Base-by-base conservation (phyloP, 2,329 filamentous ascomycete genomes). In the Pyricularia pennisetigena region DNA sequence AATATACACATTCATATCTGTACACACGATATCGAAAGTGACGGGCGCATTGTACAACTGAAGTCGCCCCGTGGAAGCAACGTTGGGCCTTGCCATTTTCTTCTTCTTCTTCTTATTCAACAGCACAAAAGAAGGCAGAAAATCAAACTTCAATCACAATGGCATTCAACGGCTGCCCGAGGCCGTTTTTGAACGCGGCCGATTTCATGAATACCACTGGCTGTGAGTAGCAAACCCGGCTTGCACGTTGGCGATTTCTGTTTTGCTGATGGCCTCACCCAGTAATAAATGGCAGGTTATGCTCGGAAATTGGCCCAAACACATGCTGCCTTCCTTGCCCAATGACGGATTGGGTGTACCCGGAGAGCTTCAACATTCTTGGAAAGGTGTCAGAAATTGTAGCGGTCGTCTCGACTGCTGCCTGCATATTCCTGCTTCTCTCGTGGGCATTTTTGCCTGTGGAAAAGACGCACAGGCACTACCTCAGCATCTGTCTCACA, bases 281-380 rank as follows among this genome's bases (percentile, higher is more conserved):
- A 91, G 88, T 86, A 74, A 75, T 88, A 59, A 79, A 81, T 26
- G 88, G 88, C 65, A 79, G 85, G 30, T 71, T 86, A 57, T 87
- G 85, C 74, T 79, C 81, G 85, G 76, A 74, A 9, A 72, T 85
- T 28, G 75, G 80, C 6, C 77, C 79, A 12, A 82, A 88, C 4
- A 82, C 82, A 49, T 99, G 95, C 78, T 99, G 95, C 77, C 79
- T 99, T 69, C 95, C 95, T 70, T 99, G 95, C 77, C 95, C 95
- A 35, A 83, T 92, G 74, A 90, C 91, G 12, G 87, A 94, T 69
- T 98, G 90, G 89, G 79, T 86, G 28, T 88, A 89, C 71, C 82
- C 86, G 14, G 83, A 87, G 71, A 84, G 80, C 73, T 90, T 90
- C 76, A 71, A 79, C 23, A 81, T 81, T 1, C 75, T 92, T 73